phyloP scores from a whole-genome alignment of 2,329 filamentous ascomycete genomes.

The Cyclaneusma minus region DNA sequence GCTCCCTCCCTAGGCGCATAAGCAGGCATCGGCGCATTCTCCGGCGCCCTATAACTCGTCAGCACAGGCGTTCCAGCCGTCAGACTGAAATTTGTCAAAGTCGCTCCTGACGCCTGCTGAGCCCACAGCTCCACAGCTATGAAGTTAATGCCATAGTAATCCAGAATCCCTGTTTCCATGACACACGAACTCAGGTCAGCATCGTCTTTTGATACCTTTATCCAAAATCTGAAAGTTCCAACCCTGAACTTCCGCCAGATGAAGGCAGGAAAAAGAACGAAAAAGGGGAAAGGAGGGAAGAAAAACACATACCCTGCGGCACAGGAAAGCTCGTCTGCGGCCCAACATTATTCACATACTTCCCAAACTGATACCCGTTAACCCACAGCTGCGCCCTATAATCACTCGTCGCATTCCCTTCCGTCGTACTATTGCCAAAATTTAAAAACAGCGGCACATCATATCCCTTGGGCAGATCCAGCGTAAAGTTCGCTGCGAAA shows the following conservation, averaged over 20 bases:
- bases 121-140: slow-evolving; percentile 56
- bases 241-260: not conserved
- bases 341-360: slow-evolving; percentile 56
- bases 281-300: not conserved
- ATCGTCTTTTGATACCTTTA: slow-evolving; percentile 7
- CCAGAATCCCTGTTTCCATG: slow-evolving; percentile 53
- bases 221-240: not conserved
- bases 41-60: slow-evolving; percentile 12
- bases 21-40: slow-evolving; percentile 10
- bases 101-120: slow-evolving; percentile 14
- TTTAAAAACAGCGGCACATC: slow-evolving; percentile 46
- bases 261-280: no score
- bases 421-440: slow-evolving; percentile 30
- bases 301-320: slow-evolving; percentile 41
- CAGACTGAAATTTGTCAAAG: slow-evolving; percentile 13
- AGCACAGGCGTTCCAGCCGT: slow-evolving; percentile 10
- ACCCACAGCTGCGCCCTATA: slow-evolving; percentile 54
- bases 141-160: slow-evolving; percentile 57
- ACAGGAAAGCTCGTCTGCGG: slow-evolving; percentile 60
- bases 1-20: slow-evolving; percentile 13
- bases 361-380: slow-evolving; percentile 63
- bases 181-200: slow-evolving; percentile 52
- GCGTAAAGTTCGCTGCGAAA: slow-evolving; percentile 37
- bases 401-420: slow-evolving; percentile 14
- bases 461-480: slow-evolving; percentile 37